Evolutionary conservation across 2,329 filamentous ascomycete genomes (phyloP).

Genomic region (Botryosphaeria agaves): DNA sequence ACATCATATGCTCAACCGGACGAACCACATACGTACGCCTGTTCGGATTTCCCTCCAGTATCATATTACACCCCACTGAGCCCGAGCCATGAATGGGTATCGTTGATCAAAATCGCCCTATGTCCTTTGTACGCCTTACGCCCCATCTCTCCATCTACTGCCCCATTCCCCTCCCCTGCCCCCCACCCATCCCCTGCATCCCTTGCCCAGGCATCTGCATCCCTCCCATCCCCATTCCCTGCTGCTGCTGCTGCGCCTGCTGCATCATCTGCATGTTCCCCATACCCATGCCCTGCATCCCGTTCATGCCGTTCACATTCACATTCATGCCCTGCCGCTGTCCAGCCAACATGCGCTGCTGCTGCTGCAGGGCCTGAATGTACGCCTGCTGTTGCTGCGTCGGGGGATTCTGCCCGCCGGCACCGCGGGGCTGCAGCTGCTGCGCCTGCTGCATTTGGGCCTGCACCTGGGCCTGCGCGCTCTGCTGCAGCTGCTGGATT

Average conservation of each 20-base stretch:
- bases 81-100: no score
- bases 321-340: conserved; percentile 9
- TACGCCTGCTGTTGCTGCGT: conserved; percentile 5
- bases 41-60: no score
- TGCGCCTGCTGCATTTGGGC: conserved; percentile 7
- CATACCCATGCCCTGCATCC: not conserved
- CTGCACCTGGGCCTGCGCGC: conserved; percentile 8
- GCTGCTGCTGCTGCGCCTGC: conserved; percentile 6
- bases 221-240: conserved; percentile 7
- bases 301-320: conserved; percentile 6
- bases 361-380: conserved; percentile 13
- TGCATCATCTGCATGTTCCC: conserved; percentile 5
- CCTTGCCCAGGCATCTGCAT: conserved; percentile 4
- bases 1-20: no score
- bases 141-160: not conserved
- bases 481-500: conserved; percentile 14
- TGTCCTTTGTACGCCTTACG: not conserved
- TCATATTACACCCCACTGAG: no score
- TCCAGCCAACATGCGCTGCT: conserved; percentile 11
- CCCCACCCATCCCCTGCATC: not conserved
- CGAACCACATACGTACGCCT: no score
- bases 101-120: no score
- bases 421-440: not conserved
- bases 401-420: not conserved
- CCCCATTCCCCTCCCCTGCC: not conserved